These are phyloP conservation scores for Neonectria hederae DNA, from an alignment of 2,329 filamentous ascomycete genomes.

Conservation along the genomic window DNA sequence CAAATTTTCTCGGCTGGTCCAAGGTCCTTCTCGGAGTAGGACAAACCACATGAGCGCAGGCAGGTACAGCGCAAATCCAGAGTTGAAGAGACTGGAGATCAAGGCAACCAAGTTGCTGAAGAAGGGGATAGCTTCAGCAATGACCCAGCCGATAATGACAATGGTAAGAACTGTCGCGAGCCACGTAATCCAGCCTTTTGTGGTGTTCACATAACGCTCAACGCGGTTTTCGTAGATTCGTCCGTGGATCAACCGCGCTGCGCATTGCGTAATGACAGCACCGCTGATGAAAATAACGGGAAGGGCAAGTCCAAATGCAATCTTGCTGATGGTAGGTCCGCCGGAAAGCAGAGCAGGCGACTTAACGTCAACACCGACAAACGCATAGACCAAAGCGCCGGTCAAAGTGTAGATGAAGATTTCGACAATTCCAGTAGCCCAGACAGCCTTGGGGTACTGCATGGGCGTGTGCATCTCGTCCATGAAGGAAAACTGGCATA, in stretches of 20 bases:
- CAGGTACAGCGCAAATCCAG: conserved; percentile 20
- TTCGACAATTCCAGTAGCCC: conserved; percentile 23
- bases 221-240: conserved; percentile 23
- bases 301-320: conserved; percentile 21
- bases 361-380: conserved; percentile 19
- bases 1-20: conserved; percentile 18
- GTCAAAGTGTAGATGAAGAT: conserved; percentile 25
- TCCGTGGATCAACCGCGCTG: conserved; percentile 19
- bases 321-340: conserved; percentile 21
- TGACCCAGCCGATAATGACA: conserved; percentile 21
- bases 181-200: conserved; percentile 23
- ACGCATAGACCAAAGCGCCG: conserved; percentile 21
- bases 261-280: conserved; percentile 23
- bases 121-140: conserved; percentile 24
- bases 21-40: conserved; percentile 19
- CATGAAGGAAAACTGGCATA: conserved; percentile 26
- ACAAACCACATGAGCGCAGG: conserved; percentile 25
- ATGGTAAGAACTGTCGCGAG: conserved; percentile 6
- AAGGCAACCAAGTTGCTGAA: conserved; percentile 25
- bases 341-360: conserved; percentile 22
- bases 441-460: conserved; percentile 25
- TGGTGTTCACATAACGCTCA: conserved; percentile 23
- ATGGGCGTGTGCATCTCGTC: conserved; percentile 23
- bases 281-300: conserved; percentile 26
- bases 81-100: conserved; percentile 25